Evolutionary conservation across 1,284 basidiomycete species (phyloP), one percentile per base, ranked within the genome.

Genomic region (Fomitopsis pinicola): DNA sequence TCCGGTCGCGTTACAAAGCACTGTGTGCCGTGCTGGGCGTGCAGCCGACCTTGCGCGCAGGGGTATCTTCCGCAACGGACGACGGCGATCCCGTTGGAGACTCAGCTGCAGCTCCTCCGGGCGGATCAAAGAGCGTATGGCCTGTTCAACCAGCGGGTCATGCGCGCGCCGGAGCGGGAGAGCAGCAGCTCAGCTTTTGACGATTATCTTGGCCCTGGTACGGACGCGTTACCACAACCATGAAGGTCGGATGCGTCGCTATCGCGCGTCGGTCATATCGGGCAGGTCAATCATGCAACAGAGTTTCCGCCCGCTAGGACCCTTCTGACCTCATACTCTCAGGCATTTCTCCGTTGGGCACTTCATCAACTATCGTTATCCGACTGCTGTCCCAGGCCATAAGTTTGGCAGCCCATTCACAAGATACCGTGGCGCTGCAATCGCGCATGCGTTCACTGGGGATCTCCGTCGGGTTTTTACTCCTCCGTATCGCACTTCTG

Each of bases 1-100:
- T 97, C 64, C 86, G 94, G 36, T 93, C 95, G 3, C 84, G 92
- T 67, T 97, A 98, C 76, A 91, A 91, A 68, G 82, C 88, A 0
- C 83, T 95, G 22, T 98, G 95, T 69, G 87, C 94, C 0, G 84
- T 85, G 0, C 78, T 98, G n/a, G 91, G 92, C 40, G 81, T 94
- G 8, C 79, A 86, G 40, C 88, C 93, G 1, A 82, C 82, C 38
- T 63, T 89, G 33, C 77, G 81, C 8, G 78, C 80, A 2, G 58
- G 44, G 9, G 30, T 42, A n/a, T 55, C 60, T 42, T 10, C 42
- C 35, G 12, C 38, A 14, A 15, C 52, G 42, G 36, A 56, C 7
- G 53, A 45, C 36, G 17, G 12, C 42, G 61, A 53, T 42, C 38
- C 28, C 28, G 57, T 22, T 26, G 35, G 46, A 22, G 22, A 36